Evolutionary conservation across 2,329 filamentous ascomycete species (phyloP).

Genomic region (Colletotrichum musicola): DNA sequence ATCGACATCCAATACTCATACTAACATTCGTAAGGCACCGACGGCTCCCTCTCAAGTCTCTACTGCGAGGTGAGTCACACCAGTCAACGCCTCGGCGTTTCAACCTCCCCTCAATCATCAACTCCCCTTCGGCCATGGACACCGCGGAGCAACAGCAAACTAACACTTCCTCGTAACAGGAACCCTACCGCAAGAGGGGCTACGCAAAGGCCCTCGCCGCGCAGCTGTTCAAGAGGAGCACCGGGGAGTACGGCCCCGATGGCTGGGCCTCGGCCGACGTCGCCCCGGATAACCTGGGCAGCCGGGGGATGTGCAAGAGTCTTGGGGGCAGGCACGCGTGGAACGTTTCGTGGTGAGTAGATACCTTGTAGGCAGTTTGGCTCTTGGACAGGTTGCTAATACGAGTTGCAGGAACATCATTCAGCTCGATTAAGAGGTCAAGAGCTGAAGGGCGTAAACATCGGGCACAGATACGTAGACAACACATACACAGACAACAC

Average conservation of each 20-base stretch:
- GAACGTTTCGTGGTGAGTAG: constrained; percentile 72
- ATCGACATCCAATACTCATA: neutral
- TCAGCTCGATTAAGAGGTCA: neutral
- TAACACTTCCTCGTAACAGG: constrained; percentile 45
- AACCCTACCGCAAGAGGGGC: constrained; percentile 69
- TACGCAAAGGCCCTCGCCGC: constrained; percentile 72
- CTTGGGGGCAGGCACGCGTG: constrained; percentile 69
- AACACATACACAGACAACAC: too few relatives aligned
- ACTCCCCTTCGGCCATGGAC: too few relatives aligned
- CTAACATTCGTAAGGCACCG: constrained; percentile 58
- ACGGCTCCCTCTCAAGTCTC: constrained; percentile 71
- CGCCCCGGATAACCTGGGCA: constrained; percentile 69
- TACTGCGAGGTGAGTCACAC: constrained; percentile 65
- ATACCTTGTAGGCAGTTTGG: too few relatives aligned
- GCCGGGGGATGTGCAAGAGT: constrained; percentile 72
- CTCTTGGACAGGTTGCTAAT: too few relatives aligned
- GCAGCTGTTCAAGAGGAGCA: constrained; percentile 67
- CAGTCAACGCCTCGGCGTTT: neutral
- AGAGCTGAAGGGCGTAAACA: neutral
- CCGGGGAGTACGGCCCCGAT: constrained; percentile 59
- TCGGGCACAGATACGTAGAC: too few relatives aligned
- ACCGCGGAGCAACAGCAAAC: neutral
- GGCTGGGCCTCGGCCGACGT: constrained; percentile 75
- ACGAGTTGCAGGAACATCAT: neutral
- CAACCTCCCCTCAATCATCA: neutral